Evolutionary conservation across 2,329 filamentous ascomycete species (phyloP).

Genomic region (Pestalotiopsis sp.): DNA sequence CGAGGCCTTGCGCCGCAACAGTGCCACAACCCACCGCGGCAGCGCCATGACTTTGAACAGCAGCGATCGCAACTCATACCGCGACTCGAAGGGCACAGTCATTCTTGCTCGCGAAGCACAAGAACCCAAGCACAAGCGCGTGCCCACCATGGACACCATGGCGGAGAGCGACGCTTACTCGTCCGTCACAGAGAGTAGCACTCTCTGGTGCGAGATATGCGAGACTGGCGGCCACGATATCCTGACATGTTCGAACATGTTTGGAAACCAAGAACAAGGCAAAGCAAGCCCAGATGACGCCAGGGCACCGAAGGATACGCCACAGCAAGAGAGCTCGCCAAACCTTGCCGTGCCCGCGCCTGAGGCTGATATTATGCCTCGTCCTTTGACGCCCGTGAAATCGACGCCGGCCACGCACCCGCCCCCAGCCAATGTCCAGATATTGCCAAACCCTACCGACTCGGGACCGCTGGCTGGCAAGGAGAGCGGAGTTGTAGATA

Average conservation of each 20-base stretch:
- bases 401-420: slow-evolving; percentile 44
- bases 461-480: slow-evolving; percentile 75
- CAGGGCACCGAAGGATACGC: slow-evolving; percentile 38
- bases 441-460: slow-evolving; percentile 65
- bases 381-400: slow-evolving; percentile 57
- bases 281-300: slow-evolving; percentile 16
- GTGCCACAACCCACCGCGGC: slow-evolving; percentile 47
- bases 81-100: slow-evolving; percentile 70
- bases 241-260: slow-evolving; percentile 91
- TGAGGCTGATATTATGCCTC: slow-evolving; percentile 51
- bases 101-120: slow-evolving; percentile 56
- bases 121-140: slow-evolving; percentile 53
- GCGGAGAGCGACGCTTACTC: slow-evolving; percentile 72
- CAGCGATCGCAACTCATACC: slow-evolving; percentile 58
- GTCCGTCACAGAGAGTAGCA: slow-evolving; percentile 71
- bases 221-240: slow-evolving; percentile 92
- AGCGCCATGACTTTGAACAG: slow-evolving; percentile 54
- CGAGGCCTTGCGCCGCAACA: slow-evolving; percentile 61
- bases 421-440: slow-evolving; percentile 44
- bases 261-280: slow-evolving; percentile 47
- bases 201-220: slow-evolving; percentile 93
- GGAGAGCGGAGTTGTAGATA: slow-evolving; percentile 76
- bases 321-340: slow-evolving; percentile 39
- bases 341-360: slow-evolving; percentile 38
- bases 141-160: slow-evolving; percentile 67